Evolutionary conservation across 1,139 yeast species (phyloP).

Genomic region (Magnusiomyces tetraspermus): DNA sequence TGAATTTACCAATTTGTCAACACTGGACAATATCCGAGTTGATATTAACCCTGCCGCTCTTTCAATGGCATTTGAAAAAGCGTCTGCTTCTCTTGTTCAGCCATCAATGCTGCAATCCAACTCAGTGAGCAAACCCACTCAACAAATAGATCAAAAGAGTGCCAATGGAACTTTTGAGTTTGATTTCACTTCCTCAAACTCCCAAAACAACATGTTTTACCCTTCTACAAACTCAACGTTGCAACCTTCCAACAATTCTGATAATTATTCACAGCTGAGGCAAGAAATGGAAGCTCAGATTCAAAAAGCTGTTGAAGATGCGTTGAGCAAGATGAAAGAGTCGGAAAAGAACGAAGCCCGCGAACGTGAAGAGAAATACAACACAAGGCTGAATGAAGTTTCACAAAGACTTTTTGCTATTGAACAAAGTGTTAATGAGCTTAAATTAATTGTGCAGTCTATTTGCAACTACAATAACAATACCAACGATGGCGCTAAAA

Average conservation of each 20-base stretch:
- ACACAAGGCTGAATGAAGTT: neutral
- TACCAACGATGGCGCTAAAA: no score
- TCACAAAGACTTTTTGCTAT: neutral
- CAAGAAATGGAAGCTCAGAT: neutral
- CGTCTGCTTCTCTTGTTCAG: neutral
- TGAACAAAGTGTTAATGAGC: neutral
- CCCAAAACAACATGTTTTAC: neutral
- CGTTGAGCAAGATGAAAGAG: neutral
- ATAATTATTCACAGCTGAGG: neutral
- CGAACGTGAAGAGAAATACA: neutral
- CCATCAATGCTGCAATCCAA: no score
- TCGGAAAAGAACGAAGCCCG: neutral
- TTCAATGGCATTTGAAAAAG: neutral
- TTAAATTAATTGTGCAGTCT: neutral
- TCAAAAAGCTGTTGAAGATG: neutral
- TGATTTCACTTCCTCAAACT: neutral
- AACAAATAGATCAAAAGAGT: no score
- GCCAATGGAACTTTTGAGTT: no score
- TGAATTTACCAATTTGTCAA: neutral
- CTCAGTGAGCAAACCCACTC: no score
- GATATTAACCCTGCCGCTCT: neutral
- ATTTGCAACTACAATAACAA: neutral
- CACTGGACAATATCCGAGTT: neutral
- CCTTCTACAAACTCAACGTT: neutral
- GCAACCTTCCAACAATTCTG: neutral